A percentile compares a stretch with the other conserved stretches of the same genome.
These are phyloP conservation scores for Macadamia integrifolia DNA, from an alignment of 164 flowering plant genomes.

Conservation along the genomic window DNA sequence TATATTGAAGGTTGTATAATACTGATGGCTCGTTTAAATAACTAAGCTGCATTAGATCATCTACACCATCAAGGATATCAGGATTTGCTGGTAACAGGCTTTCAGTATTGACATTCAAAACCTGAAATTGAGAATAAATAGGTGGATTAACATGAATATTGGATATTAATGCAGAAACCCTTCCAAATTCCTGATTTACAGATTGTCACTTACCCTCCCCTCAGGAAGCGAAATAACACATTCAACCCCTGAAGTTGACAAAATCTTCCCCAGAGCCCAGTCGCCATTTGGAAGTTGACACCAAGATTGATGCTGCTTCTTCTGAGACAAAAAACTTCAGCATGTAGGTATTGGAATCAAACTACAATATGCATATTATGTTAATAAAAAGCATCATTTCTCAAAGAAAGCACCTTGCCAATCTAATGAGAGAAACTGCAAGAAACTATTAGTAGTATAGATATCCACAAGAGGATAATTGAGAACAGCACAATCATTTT, in stretches of 20 bases:
- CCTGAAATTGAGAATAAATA: slow-evolving; percentile 35
- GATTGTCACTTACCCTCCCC: slow-evolving; percentile 59
- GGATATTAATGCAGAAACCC: too few species aligned
- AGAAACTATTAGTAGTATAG: slow-evolving; percentile 3
- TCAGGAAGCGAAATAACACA: slow-evolving; percentile 59
- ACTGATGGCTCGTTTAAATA: slow-evolving; percentile 96
- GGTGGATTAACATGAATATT: neutral
- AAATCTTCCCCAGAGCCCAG: slow-evolving; percentile 78
- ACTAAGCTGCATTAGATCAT: slow-evolving; percentile 98
- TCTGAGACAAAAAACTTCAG: slow-evolving; percentile 59
- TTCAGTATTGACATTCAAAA: slow-evolving; percentile 58
- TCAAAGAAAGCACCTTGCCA: slow-evolving; percentile 3
- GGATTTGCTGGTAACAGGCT: slow-evolving; percentile 82
- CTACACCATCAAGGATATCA: slow-evolving; percentile 97
- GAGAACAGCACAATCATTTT: too few species aligned
- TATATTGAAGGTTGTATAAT: slow-evolving; percentile 78
- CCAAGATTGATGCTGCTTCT: slow-evolving; percentile 82
- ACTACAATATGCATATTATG: slow-evolving; percentile 10
- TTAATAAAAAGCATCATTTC: slow-evolving; percentile 2
- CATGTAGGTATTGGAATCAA: slow-evolving; percentile 22
- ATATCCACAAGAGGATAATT: neutral
- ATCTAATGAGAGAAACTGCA: slow-evolving; percentile 1
- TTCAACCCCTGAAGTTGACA: slow-evolving; percentile 63
- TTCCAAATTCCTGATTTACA: neutral
- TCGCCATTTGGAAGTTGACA: slow-evolving; percentile 75